Base-by-base conservation (phyloP, 2,329 filamentous ascomycete species). In the Aspergillus sojae region DNA sequence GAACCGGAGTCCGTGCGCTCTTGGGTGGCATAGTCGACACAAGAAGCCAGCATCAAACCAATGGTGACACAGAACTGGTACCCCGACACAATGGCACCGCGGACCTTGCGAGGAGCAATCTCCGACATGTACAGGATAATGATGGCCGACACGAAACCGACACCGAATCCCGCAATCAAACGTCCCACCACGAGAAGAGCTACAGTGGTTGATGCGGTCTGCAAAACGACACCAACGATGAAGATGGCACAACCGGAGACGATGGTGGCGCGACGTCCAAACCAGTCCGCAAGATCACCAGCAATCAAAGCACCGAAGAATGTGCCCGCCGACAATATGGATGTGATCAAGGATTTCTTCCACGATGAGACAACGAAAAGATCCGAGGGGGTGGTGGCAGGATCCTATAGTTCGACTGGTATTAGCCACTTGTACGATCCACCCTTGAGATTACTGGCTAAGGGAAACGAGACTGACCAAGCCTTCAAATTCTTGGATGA, bases 121-220 rank as follows among this genome's bases (percentile, higher is more conserved):
- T 94, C 92, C 56, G 89, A 92, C 91, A 95, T 94, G 86, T 95
- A 94, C 65, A 93, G 83, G 74, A 93, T 92, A 78, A 93, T 88
- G 72, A 93, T 88, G 72, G 91, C 90, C 10, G 90, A 92, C 70
- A 91, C 90, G 75, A 93, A 93, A 74, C 91, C 91, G 71, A 93
- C 90, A 83, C 91, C 91, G 62, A 93, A 77, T 76, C 91, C 91
- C 55, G 91, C 89, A 71, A 94, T 80, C 62, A 93, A 80, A 84
- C 91, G 91, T 76, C 91, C 91, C 62, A 86, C 85, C 26, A 92
- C 89, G 64, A 93, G 87, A 65, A 88, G 82, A 62, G 83, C 86
- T 14, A 91, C 81, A 59, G 82, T 77, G 45, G 71, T 72, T 41
- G 84, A 81, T 60, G 83, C 81, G 60, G 88, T 88, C 81, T 94